phyloP scores from a whole-genome alignment of 495 filamentous ascomycete genomes.

The Echria macrotheca region DNA sequence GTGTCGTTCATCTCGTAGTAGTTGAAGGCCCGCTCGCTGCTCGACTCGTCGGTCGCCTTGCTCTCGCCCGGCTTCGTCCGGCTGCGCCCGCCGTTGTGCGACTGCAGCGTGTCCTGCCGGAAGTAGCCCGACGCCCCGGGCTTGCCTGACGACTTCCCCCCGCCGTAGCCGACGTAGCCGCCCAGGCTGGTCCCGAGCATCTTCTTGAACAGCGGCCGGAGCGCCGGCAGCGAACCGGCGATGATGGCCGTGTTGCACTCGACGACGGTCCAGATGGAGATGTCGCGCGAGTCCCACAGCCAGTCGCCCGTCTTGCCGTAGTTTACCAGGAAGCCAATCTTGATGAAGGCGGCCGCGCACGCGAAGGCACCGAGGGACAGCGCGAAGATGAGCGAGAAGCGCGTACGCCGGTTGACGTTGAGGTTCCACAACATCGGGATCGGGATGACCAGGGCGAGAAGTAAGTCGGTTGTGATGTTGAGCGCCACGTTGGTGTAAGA shows the following conservation, averaged over 20 bases:
- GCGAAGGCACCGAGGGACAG: conserved; percentile 43
- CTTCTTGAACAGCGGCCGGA: conserved; percentile 16
- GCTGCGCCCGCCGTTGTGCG: background rate
- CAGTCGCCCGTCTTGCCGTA: conserved; percentile 39
- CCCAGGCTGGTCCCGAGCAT: conserved; percentile 17
- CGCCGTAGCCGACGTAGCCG: conserved; percentile 11
- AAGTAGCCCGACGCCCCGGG: background rate
- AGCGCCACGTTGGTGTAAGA: conserved; percentile 36
- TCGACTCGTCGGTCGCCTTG: conserved; percentile 5
- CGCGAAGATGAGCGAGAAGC: conserved; percentile 36
- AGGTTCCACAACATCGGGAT: conserved; percentile 42
- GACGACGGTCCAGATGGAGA: conserved; percentile 20
- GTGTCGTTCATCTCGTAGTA: conserved; percentile 9
- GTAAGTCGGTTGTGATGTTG: conserved; percentile 40
- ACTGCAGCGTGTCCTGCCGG: conserved; percentile 1
- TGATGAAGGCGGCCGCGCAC: conserved; percentile 41
- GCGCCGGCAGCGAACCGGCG: conserved; percentile 15
- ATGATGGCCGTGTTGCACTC: conserved; percentile 21
- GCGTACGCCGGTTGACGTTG: conserved; percentile 36
- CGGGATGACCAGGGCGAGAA: conserved; percentile 37
- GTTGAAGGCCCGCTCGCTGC: conserved; percentile 14
- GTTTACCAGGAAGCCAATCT: conserved; percentile 33
- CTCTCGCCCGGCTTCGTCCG: background rate
- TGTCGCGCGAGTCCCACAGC: conserved; percentile 38
- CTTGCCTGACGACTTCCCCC: background rate